Conservation (phyloP, 139 green algal species). For the Coelastrella sp. region DNA sequence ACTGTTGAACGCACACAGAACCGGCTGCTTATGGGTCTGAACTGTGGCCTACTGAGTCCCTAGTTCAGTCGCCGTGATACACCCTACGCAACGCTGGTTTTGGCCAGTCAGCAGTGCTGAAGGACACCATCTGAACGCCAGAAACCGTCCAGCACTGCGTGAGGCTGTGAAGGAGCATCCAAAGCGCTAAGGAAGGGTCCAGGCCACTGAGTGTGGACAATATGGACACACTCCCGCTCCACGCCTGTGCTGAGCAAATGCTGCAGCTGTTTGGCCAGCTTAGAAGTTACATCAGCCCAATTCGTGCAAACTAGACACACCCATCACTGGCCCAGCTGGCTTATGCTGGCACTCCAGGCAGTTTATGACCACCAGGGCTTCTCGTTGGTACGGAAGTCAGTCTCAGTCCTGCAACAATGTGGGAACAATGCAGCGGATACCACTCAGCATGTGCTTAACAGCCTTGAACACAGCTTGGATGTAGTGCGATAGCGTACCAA, state of each 20-base stretch:
- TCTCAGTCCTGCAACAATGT: conserved; percentile 87
- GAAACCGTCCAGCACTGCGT: not conserved
- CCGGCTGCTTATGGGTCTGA: no score
- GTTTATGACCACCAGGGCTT: conserved; percentile 87
- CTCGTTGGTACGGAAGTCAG: conserved; percentile 95
- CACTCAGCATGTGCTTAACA: not conserved
- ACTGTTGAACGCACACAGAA: not conserved
- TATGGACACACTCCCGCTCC: not conserved
- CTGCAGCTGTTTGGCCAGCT: no score
- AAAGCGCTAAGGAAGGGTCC: not conserved
- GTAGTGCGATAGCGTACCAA: not conserved
- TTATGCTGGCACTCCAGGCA: no score
- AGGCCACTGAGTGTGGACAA: not conserved
- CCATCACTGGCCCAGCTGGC: no score
- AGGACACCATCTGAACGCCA: no score
- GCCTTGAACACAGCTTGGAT: not conserved
- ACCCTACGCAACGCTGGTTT: no score
- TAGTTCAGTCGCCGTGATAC: no score
- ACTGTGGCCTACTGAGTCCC: no score
- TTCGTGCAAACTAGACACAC: no score
- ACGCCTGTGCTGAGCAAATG: not conserved
- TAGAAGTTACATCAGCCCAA: no score
- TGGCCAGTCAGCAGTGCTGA: no score
- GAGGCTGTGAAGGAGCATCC: not conserved
- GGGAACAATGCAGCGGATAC: not conserved